Base-by-base conservation (phyloP, 176 grass and related monocot species). In the Miscanthus lutarioriparius region DNA sequence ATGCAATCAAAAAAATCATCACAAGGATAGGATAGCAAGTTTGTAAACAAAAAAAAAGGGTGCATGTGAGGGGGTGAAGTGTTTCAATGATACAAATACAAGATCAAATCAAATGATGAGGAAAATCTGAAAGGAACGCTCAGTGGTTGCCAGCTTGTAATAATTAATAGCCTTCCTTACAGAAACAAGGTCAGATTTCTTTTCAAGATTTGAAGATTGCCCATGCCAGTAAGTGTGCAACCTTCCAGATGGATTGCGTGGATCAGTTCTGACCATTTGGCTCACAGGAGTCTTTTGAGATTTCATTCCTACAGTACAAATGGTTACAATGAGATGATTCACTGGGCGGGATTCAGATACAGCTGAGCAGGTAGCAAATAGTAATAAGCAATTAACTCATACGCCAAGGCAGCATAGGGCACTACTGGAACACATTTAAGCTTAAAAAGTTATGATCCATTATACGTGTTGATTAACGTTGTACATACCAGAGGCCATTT, bases 251-350 rank as follows among this genome's bases (percentile, higher is more conserved):
- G 92, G 91, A 84, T 93, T 41, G 8, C 76, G 86, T 61, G 92
- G 92, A 90, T 98, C 95, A 82, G 87, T 98, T 90, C 95, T 95
- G 16, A 98, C 89, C 85, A 98, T 91, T 88, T 93, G 88, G 85
- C 90, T 90, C 59, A 85, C 79, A 83, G 92, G 92, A 39, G 63
- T 44, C 48, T 93, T 95, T 89, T 98, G 95, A 76, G 84, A 91
- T 83, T 92, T 94, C 39, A 62, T 82, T 33, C 89, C 92, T 98
- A 49, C 27, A 87, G 12, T 61, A 76, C n/a, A 70, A 70, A 85
- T 89, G 53, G n/a, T 74, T 53, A 73, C 14, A 64, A 26, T 79
- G 37, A 79, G 58, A 84, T 64, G 41, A 72, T 28, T 76, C 1
- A 1, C 22, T 80, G 7, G 26, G 22, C 47, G 1, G 4, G 67